Base-by-base conservation (phyloP, 345 rosid genomes). In the Populus tremula region DNA sequence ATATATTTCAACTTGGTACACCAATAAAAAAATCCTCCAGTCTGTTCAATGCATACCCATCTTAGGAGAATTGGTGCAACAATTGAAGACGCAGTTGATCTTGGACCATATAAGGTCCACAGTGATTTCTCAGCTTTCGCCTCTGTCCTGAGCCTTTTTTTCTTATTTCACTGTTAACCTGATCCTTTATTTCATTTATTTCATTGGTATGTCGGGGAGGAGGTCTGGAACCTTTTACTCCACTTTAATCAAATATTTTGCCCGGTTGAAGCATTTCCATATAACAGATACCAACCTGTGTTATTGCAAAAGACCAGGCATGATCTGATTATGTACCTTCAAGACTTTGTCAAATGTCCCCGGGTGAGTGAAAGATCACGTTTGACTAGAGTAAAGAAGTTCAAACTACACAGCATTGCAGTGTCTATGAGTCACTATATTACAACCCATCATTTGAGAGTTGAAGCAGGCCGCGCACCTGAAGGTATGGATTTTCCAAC, bases 401-500 rank as follows among this genome's bases (percentile, higher is more conserved):
- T 25, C 56, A 61, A 62, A 23, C 18, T 12, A 68, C n/a, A 54
- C 25, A 53, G 47, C 29, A n/a, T n/a, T 53, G 72, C 56, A 50
- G 50, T 35, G 31, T 43, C 70, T 38, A 36, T 27, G n/a, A 18
- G 18, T 65, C 39, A 47, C 59, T 43, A 63, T 23, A 47, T 53
- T 56, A 82, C 17, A 81, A 67, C 62, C 84, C 84, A 74, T 78
- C 77, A 53, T 82, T 82, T 82, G 81, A 77, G 27, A 96, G 81
- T 85, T 96, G 96, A 85, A 93, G 94, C 82, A 96, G 89, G 87
- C 99, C 98, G 25, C 93, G 91, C 92, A 96, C 93, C 90, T 96
- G 99, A 85, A 96, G 93, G 82, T 93, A 96, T 27, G 97, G 98
- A 81, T 96, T 96, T 85, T 96, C 97, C 86, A 96, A 86, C 77